Evolutionary conservation across 495 filamentous ascomycete species (phyloP), one percentile per base, ranked within the genome.

Genomic region (Darksidea phi): DNA sequence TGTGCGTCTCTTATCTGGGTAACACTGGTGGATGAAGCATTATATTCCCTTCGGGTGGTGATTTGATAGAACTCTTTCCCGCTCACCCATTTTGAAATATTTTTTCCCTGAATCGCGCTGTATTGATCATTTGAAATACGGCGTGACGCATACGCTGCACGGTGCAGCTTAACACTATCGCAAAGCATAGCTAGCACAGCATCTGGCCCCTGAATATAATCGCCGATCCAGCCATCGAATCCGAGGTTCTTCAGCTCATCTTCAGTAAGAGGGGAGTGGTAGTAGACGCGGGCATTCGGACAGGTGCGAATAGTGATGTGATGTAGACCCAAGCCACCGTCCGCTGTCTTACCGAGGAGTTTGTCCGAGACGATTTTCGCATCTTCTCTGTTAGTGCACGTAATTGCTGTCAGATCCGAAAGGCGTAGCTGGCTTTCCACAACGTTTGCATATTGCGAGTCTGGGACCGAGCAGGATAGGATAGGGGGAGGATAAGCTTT

Each of bases 121-220:
- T 82, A 90, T 58, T 88, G 83, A 26, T 82, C 74, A 6, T 88
- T 80, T 1, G 72, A 80, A 28, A 89, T 82, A 23, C 89, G 83
- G n/a, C 66, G 69, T 42, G 83, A 73, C 13, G 80, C 74, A 37
- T 95, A 77, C 0, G 81, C 87, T 0, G 86, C 87, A n/a, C 75
- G 72, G 64, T 95, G 83, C 1, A 97, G 63, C 21, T 72, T 76
- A 20, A 77, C 77, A 51, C 88, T 85, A 23, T 79, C 78, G 67
- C 89, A 96, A 28, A 99, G 80, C 86, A 95, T 91, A 21, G 89
- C 84, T 26, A 97, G 74, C 1, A 99, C 89, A 3, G 90, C 84
- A 15, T 88, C 88, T 1, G 94, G 94, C 0, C 91, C 94, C 23
- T 82, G 79, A 11, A 99, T 68, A 54, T 78, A 89, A 64, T 97